Conservation (phyloP, 75 land plant genomes). For the Selaginella tamariscina region DNA sequence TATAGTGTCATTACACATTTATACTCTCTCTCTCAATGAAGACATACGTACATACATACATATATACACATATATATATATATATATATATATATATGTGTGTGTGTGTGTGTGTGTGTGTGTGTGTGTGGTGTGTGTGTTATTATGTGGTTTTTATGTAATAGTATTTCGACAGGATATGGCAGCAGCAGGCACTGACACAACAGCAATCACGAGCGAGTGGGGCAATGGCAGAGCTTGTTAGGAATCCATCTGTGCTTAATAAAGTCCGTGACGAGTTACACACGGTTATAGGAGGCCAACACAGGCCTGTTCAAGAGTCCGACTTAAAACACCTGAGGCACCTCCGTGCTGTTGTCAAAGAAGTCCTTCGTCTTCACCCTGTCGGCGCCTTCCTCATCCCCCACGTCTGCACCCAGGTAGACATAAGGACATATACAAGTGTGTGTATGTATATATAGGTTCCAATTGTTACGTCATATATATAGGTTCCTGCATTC, state of each 20-base stretch:
- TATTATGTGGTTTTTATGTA: neutral
- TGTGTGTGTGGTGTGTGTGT: no score
- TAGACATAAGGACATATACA: no score
- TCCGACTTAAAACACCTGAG: neutral
- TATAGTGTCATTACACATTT: no score
- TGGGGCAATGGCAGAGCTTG: constrained; percentile 19
- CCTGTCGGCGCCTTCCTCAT: constrained; percentile 19
- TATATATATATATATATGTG: no score
- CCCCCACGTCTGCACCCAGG: no score
- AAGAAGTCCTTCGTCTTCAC: constrained; percentile 14
- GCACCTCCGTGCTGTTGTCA: constrained; percentile 7
- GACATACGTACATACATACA: no score
- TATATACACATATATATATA: no score
- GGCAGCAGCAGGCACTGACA: constrained; percentile 24
- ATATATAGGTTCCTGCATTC: no score
- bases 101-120: no score
- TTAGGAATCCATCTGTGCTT: constrained; percentile 2
- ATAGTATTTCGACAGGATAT: neutral
- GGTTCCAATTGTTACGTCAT: no score
- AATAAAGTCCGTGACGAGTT: constrained; percentile 3
- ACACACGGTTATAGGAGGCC: constrained; percentile 3
- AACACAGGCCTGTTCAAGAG: neutral
- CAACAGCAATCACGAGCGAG: constrained; percentile 15
- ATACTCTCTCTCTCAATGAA: no score
- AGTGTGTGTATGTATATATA: no score